Evolutionary conservation across 345 rosid genomes (phyloP).

Genomic region (Streptanthus diversifolius): DNA sequence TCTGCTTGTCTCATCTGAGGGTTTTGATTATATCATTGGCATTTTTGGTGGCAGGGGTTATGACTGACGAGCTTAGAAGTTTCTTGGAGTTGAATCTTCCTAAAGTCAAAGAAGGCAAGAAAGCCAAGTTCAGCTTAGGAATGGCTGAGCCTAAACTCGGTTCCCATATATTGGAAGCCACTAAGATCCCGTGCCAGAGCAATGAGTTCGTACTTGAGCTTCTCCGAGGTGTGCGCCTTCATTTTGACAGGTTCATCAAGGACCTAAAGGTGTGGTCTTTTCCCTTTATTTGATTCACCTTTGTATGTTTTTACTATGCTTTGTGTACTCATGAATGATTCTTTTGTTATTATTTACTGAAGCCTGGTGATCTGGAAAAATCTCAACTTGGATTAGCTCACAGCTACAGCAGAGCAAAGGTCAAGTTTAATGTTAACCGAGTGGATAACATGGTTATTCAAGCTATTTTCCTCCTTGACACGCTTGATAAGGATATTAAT

Average conservation of each 20-base stretch:
- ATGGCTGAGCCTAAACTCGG: slow-evolving; percentile 90
- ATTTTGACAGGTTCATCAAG: slow-evolving; percentile 84
- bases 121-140: slow-evolving; percentile 81
- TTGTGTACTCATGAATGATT: not conserved
- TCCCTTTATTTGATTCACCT: not conserved
- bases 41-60: slow-evolving; percentile 38
- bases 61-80: slow-evolving; percentile 90
- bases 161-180: slow-evolving; percentile 70
- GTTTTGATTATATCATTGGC: not conserved
- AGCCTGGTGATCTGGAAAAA: slow-evolving; percentile 91
- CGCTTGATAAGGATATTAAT: slow-evolving; percentile 88
- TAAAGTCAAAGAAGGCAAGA: slow-evolving; percentile 89
- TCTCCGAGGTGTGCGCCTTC: slow-evolving; percentile 83
- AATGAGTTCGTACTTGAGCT: slow-evolving; percentile 88
- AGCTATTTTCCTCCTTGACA: slow-evolving; percentile 83
- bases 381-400: slow-evolving; percentile 97
- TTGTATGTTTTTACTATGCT: not conserved
- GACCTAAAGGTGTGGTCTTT: slow-evolving; percentile 66
- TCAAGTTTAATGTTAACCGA: slow-evolving; percentile 93
- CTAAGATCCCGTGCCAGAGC: slow-evolving; percentile 87
- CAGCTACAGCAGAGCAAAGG: slow-evolving; percentile 97
- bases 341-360: not conserved
- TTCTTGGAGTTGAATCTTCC: slow-evolving; percentile 91
- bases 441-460: slow-evolving; percentile 97
- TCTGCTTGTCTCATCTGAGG: not conserved